Base-by-base conservation (phyloP, 1,139 yeast species). In the Protomyces inouyei region DNA sequence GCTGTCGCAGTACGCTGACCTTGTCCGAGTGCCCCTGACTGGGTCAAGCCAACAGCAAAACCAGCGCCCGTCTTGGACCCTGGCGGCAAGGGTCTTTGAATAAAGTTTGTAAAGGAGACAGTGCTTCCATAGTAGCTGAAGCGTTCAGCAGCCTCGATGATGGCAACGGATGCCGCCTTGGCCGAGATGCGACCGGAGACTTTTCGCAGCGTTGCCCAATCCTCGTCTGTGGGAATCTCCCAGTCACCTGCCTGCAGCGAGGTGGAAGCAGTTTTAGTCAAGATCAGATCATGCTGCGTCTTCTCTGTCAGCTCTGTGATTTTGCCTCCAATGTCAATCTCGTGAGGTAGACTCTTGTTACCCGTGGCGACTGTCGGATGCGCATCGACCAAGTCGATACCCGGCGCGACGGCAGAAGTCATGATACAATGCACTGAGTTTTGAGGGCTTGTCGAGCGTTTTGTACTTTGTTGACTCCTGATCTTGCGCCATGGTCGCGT, bases 141-240 rank as follows among this genome's bases (percentile, higher is more conserved):
- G 71, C 96, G 82, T 76, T 88, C 96, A 52, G 92, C 84, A 69
- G 88, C 82, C 75, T 88, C 96, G 52, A 88, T 88, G 60, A 87
- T 69, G 43, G 93, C 91, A 61, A 88, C 88, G 66, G 86, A 79
- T 85, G 88, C 88, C 70, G 88, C 85, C 12, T 79, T 72, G 45
- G 72, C 67, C 2, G 86, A 85, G 2, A 78, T 72, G 4, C 65
- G 67, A 76, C 79, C 73, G 66, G 76, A 21, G 73, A 83, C 73
- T 64, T 73, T 73, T 67, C 84, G 79, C 65, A 83, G 79, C 6
- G 80, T 77, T 3, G 67, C 66, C 40, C 76, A 70, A 71, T 85
- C 88, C 60, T 77, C 79, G 14, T 72, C 78, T 16, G 80, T 77
- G 61, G 79, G 79, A 10, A 65, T 57, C 12, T 55, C 67, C 36